Percentiles rank a stretch among this genome's conserved stretches.
phyloP scores from a whole-genome alignment of 139 green algal genomes.

The Chlorokybus atmophyticus region DNA sequence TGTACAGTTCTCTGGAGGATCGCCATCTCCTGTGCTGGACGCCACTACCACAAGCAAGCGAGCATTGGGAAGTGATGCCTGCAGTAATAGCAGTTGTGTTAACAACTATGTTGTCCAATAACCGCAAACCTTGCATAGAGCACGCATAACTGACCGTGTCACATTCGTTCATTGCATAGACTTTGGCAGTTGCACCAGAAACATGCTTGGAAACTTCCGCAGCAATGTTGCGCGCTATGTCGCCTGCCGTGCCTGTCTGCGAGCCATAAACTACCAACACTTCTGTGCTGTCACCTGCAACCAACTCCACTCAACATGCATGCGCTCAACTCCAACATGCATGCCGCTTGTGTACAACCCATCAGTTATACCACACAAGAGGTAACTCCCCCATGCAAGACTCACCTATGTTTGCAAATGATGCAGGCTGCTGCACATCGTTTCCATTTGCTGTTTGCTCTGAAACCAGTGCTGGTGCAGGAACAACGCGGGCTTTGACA shows the following conservation, averaged over 20 bases:
- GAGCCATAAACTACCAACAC: conserved; percentile 55
- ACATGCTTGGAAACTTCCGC: conserved; percentile 39
- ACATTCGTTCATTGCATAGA: conserved; percentile 62
- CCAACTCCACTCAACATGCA: too few species aligned
- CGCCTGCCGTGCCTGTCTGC: conserved; percentile 68
- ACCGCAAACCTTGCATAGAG: neutral
- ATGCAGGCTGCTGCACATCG: too few species aligned
- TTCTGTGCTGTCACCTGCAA: too few species aligned
- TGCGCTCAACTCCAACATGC: too few species aligned
- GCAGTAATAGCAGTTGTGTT: neutral
- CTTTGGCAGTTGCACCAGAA: conserved; percentile 14
- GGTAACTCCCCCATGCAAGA: too few species aligned
- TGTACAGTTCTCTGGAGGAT: conserved; percentile 80
- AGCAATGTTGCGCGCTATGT: conserved; percentile 68
- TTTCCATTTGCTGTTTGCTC: too few species aligned
- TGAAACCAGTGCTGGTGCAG: too few species aligned
- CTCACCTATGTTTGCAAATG: too few species aligned
- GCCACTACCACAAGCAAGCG: conserved; percentile 36
- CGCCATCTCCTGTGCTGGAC: conserved; percentile 72
- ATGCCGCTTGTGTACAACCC: too few species aligned
- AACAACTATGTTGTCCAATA: neutral
- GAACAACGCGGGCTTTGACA: too few species aligned
- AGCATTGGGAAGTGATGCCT: neutral
- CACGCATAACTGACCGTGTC: conserved; percentile 44
- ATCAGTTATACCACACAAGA: too few species aligned